Base-by-base conservation (phyloP, 2,329 filamentous ascomycete genomes). In the Fusarium anthophilum region DNA sequence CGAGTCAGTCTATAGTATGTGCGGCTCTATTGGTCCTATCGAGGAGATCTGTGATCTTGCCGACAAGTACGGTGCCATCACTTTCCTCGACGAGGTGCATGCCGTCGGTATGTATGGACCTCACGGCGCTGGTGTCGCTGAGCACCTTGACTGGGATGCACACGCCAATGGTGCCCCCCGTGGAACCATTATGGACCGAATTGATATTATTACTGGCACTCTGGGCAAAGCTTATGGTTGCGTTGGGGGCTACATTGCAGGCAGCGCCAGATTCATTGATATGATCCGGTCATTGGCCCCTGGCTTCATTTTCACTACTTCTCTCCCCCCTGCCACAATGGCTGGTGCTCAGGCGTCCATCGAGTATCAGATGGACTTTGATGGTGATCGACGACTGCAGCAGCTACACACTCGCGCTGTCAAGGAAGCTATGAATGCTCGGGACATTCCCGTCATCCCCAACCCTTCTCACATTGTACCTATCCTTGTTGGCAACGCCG, bases 1-100 rank as follows among this genome's bases (percentile, higher is more conserved):
- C 75, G 96, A 99, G 85, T 98, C 95, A 37, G 96, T 99, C 8
- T 99, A 99, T 86, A 98, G 95, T 86, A 99, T 99, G 96, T 99
- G 96, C 81, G 96, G 96, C 72, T 98, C 95, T 22, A 94, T 99
- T 81, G 96, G 95, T 1, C 96, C 96, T 2, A 99, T 99, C 77
- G 94, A 95, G 84, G 92, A 92, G 80, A 98, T 99, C 72, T 98
- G 96, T 82, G 95, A 99, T 81, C 86, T 99, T 61, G 96, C 96
- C 15, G 95, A 98, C 73, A 98, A 98, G 86, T 99, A 99, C 82
- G 96, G 96, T 67, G 96, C 96, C 44, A 91, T 99, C 74, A 99
- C 96, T 78, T 99, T 99, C 83, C 87, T 98, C 81, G 96, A 99
- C 81, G 96, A 99, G 90, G 96, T 99, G 70, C 96, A 99, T 85